These are phyloP conservation scores for Leptomonas pyrrhocoris DNA, from an alignment of 208 protist genomes.

Conservation along the genomic window DNA sequence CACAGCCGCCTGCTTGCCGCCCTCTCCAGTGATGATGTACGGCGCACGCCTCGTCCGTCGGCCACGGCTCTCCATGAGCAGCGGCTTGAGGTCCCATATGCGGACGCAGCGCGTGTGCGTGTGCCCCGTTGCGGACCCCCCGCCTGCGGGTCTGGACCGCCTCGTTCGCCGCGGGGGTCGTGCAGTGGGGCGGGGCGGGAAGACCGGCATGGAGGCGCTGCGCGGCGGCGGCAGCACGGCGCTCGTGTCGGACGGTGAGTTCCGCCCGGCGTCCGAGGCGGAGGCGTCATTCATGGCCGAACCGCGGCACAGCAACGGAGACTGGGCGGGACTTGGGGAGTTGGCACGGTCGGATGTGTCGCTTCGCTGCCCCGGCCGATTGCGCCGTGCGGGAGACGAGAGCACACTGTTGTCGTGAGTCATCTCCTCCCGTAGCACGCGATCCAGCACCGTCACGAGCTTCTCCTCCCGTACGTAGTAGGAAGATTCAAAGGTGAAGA, in stretches of 20 bases:
- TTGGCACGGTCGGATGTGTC: not conserved
- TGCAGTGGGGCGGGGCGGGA: constrained; percentile 11
- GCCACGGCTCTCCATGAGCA: constrained; percentile 58
- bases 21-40: constrained; percentile 23
- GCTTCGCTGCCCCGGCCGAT: not conserved
- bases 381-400: not conserved
- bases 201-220: constrained; percentile 12
- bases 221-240: not conserved
- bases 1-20: constrained; percentile 32
- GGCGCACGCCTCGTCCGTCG: constrained; percentile 24
- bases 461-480: constrained; percentile 74
- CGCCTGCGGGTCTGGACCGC: constrained; percentile 6
- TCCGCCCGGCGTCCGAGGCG: constrained; percentile 19
- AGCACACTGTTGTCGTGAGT: not conserved
- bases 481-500: constrained; percentile 72
- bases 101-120: constrained; percentile 44
- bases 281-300: constrained; percentile 23
- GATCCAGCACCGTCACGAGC: constrained; percentile 47
- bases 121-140: constrained; percentile 32
- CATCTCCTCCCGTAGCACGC: constrained; percentile 31
- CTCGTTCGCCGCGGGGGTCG: constrained; percentile 24
- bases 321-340: constrained; percentile 9
- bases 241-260: constrained; percentile 12
- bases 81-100: constrained; percentile 71
- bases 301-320: constrained; percentile 1